Conservation (phyloP, 2,329 filamentous ascomycete genomes). For the Pseudopithomyces chartarum region DNA sequence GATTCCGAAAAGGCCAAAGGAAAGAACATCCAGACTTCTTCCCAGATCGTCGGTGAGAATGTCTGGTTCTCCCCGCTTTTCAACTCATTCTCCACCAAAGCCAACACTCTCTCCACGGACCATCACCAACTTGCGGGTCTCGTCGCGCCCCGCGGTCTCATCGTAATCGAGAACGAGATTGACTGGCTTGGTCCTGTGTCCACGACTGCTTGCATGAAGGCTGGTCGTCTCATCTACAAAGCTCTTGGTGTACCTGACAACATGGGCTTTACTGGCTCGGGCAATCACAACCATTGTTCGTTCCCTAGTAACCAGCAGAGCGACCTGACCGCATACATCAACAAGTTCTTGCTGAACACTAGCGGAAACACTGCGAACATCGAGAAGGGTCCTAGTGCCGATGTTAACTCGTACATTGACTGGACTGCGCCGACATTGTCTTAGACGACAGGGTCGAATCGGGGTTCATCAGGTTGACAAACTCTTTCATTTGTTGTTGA, state of each 20-base stretch:
- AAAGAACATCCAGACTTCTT: slow-evolving; percentile 64
- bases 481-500: slow-evolving; percentile 19
- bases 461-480: slow-evolving; percentile 14
- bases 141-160: slow-evolving; percentile 60
- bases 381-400: slow-evolving; percentile 39
- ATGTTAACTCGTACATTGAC: slow-evolving; percentile 42
- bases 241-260: slow-evolving; percentile 58
- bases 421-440: slow-evolving; percentile 43
- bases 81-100: slow-evolving; percentile 56
- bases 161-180: slow-evolving; percentile 62
- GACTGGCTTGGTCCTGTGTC: slow-evolving; percentile 64
- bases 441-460: slow-evolving; percentile 18
- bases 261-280: slow-evolving; percentile 63
- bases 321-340: slow-evolving; percentile 61
- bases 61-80: slow-evolving; percentile 66
- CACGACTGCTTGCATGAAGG: slow-evolving; percentile 64
- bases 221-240: slow-evolving; percentile 59
- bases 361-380: slow-evolving; percentile 36
- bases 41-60: slow-evolving; percentile 64
- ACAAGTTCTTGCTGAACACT: slow-evolving; percentile 54
- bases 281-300: slow-evolving; percentile 60
- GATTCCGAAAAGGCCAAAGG: slow-evolving; percentile 55
- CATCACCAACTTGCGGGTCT: slow-evolving; percentile 64
- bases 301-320: slow-evolving; percentile 60
- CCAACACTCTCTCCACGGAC: slow-evolving; percentile 57